A percentile compares a stretch with the other conserved stretches of the same genome.
Conservation (phyloP, 768 basidiomycete species). For the Chalciporus piperatus region DNA sequence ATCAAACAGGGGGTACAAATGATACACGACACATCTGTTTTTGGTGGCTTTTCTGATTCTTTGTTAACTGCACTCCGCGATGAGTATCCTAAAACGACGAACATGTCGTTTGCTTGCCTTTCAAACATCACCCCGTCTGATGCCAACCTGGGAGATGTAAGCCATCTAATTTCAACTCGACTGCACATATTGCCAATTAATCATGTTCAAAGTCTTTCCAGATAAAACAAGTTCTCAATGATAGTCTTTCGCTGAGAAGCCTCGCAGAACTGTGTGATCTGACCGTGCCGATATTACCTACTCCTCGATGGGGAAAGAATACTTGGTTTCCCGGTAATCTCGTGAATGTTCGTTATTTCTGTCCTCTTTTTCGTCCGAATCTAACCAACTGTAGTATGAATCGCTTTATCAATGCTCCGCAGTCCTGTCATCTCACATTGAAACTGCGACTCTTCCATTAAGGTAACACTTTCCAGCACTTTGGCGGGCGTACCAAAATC, state of each 20-base stretch:
- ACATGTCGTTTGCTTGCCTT: conserved; percentile 55
- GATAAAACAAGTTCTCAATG: conserved; percentile 52
- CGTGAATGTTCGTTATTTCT: conserved; percentile 16
- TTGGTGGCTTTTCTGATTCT: conserved; percentile 62
- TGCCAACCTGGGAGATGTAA: conserved; percentile 44
- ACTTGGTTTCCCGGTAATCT: conserved; percentile 24
- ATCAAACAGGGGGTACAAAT: conserved; percentile 63
- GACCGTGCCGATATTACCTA: conserved; percentile 48
- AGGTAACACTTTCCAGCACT: conserved; percentile 40
- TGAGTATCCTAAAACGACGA: conserved; percentile 63
- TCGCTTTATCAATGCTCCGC: conserved; percentile 53
- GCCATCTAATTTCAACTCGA: conserved; percentile 15
- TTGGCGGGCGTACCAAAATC: neutral
- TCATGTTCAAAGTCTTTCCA: conserved; percentile 31
- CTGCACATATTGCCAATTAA: conserved; percentile 1
- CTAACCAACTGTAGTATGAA: conserved; percentile 25
- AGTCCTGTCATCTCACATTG: conserved; percentile 55
- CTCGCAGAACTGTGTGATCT: conserved; percentile 49
- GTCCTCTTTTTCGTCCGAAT: conserved; percentile 2
- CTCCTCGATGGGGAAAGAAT: conserved; percentile 40
- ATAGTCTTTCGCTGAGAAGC: conserved; percentile 55
- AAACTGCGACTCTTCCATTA: conserved; percentile 55
- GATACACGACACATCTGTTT: conserved; percentile 56
- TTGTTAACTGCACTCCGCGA: conserved; percentile 64
- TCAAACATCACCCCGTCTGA: conserved; percentile 40